Base-by-base conservation (phyloP, 148 eudicot genomes). In the Chenopodium quinoa region DNA sequence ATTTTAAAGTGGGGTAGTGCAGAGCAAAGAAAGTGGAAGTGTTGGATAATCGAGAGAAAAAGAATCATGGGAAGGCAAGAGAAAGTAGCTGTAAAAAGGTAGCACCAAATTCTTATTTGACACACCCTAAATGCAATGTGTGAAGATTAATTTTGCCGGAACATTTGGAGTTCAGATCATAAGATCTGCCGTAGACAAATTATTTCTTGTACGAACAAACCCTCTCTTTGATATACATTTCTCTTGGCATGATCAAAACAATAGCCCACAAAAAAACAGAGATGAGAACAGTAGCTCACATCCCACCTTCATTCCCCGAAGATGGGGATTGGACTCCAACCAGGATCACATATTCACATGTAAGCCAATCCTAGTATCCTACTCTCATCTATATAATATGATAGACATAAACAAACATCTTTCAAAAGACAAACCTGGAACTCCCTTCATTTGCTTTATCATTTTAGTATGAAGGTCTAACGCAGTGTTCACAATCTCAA, bases 391-490 rank as follows among this genome's bases (percentile, higher is more conserved):
- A 29, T 5, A 34, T 16, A 37, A 70, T 16, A 70, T 34, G 20
- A 70, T 70, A 34, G 47, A 48, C 23, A 70, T 34, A 31, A 69
- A 48, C 4, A 29, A 62, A 64, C 47, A 44, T 27, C 5, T 48
- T 32, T 17, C 78, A 56, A 71, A 75, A 7, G 60, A 79, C 78
- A 9, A 72, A 96, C 99, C 99, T 87, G 99, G 99, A 85, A 96
- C 97, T 85, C 99, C 99, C 90, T 89, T 96, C 99, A 96, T 96
- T 88, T 96, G 99, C 86, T 85, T 91, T 82, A 96, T 96, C 99
- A 96, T 96, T 87, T 96, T 93, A 20, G 92, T 93, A 82, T 96
- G 99, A 82, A 92, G 87, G 47, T 92, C 91, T 66, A 96, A 89
- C 12, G 99, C 98, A 88, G 97, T 86, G 71, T 90, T 90, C 46